Percentiles rank a stretch among this genome's conserved stretches.
These are phyloP conservation scores for Casuarina glauca DNA, from an alignment of 306 rosid genomes.

Conservation along the genomic window DNA sequence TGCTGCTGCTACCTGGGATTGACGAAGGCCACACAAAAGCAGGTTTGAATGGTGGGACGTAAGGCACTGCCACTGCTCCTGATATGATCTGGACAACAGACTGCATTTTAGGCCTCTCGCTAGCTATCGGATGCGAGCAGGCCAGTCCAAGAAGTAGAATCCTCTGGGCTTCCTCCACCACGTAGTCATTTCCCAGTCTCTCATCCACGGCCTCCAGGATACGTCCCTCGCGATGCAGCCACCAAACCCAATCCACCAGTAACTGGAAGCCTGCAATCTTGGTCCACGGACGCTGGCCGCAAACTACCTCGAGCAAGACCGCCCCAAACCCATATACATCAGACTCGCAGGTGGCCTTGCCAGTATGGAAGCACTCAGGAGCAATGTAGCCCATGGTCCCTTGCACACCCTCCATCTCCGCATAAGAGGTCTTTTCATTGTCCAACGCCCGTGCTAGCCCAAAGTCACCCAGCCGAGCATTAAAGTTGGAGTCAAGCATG, in stretches of 20 bases:
- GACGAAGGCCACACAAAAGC: constrained; percentile 74
- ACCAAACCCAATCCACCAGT: constrained; percentile 82
- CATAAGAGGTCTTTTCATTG: constrained; percentile 63
- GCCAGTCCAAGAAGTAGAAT: constrained; percentile 60
- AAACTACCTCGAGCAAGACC: constrained; percentile 59
- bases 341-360: constrained; percentile 62
- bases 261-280: constrained; percentile 45
- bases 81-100: constrained; percentile 58
- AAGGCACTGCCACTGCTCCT: constrained; percentile 55
- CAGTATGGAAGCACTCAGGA: constrained; percentile 81
- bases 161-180: constrained; percentile 59
- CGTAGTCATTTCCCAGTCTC: constrained; percentile 45
- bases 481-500: constrained; percentile 64
- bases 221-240: constrained; percentile 52
- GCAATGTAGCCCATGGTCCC: constrained; percentile 85
- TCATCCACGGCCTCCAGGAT: constrained; percentile 53
- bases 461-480: constrained; percentile 65
- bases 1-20: constrained; percentile 23
- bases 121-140: constrained; percentile 66
- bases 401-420: constrained; percentile 59
- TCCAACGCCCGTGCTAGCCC: constrained; percentile 79
- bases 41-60: constrained; percentile 63
- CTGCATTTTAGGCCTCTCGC: constrained; percentile 66
- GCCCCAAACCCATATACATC: constrained; percentile 74
- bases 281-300: constrained; percentile 73